Evolutionary conservation across 1,284 basidiomycete genomes (phyloP), one percentile per base, ranked within the genome.

Genomic region (Austroboletus sp.): DNA sequence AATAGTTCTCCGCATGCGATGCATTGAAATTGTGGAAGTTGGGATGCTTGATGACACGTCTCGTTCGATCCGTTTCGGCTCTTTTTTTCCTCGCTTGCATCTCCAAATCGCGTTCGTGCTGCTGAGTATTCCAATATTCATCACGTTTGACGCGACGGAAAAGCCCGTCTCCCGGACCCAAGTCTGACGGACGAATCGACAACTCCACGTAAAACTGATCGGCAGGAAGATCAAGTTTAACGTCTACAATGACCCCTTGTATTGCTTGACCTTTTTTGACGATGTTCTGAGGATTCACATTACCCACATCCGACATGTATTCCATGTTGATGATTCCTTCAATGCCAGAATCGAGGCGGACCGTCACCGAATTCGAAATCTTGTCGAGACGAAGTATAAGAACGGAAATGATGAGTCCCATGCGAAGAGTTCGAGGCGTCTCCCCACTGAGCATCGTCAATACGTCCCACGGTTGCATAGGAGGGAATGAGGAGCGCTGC

Each of bases 1-100:
- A 73, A 65, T 87, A 90, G 44, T 81, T 75, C 67, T 98, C 95
- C 2, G 96, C 94, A 57, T 97, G 88, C 16, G 76, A 72, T 29
- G 90, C 83, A 60, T 92, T 95, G 75, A 97, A 87, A 63, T 96
- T 92, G 64, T 95, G 90, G 79, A 97, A 99, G 69, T 97, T 94
- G 3, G 96, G 96, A 65, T 99, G 96, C 64, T 98, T 94, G 72
- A 98, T 91, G 39, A 95, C 82, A 21, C 96, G 78, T 52, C 91
- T 82, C 44, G 81, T 77, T 60, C 79, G 73, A 62, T 87, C 79
- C 36, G 82, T 80, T 64, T 91, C 82, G 2, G 86, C 81, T 38
- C 85, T 75, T 68, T 92, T 94, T 70, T 89, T 92, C 53, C 88
- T 78, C n/a, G 76, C 78, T 49, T 85, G 74, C 47, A 89, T 72